Percentiles rank a stretch among this genome's conserved stretches.
Conservation (phyloP, 768 basidiomycete species). For the Mycena pura region DNA sequence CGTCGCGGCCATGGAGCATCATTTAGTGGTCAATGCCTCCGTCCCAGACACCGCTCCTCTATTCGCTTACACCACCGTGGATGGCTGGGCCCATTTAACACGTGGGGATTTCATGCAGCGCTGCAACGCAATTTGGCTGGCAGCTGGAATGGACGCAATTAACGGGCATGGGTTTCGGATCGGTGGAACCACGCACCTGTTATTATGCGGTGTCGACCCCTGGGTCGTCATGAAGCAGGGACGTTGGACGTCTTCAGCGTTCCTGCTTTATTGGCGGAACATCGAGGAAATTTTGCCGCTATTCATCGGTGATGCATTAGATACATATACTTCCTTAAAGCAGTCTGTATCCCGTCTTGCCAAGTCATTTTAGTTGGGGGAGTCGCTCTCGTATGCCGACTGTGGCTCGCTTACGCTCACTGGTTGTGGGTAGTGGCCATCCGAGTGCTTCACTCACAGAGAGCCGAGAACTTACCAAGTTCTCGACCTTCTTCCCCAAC, state of each 20-base stretch:
- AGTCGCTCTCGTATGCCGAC: neutral
- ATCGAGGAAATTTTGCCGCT: neutral
- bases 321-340: neutral
- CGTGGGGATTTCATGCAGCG: neutral
- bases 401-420: neutral
- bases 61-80: neutral
- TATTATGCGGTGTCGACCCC: neutral
- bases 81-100: neutral
- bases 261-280: neutral
- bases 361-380: neutral
- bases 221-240: conserved; percentile 1
- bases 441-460: no score
- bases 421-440: neutral
- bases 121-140: neutral
- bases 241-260: neutral
- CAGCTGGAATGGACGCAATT: neutral
- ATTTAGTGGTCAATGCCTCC: neutral
- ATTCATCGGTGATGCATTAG: neutral
- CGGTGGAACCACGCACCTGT: neutral
- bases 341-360: neutral
- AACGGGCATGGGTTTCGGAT: conserved; percentile 2
- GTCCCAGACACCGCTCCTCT: neutral
- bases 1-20: neutral
- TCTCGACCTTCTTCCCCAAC: neutral
- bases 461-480: neutral